These are phyloP conservation scores for Theileria orientalis DNA, from an alignment of 169 alveolate genomes.

Conservation along the genomic window DNA sequence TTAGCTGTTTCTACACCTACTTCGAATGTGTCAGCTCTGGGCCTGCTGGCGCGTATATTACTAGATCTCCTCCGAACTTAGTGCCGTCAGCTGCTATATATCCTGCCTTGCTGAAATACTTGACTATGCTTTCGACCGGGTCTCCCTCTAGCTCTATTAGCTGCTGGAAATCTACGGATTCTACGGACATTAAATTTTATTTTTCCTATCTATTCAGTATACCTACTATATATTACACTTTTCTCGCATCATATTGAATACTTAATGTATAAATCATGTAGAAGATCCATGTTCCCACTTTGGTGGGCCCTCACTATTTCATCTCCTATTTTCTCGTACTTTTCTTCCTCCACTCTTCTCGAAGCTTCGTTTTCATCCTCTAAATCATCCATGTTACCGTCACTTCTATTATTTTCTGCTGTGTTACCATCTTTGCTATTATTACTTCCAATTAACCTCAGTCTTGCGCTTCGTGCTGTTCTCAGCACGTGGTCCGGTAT, in stretches of 20 bases:
- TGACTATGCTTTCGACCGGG: background rate
- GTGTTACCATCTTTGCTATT: too few relatives aligned
- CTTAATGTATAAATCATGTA: slow-evolving; percentile 17
- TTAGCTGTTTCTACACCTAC: too few relatives aligned
- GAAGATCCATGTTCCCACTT: background rate
- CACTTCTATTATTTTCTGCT: too few relatives aligned
- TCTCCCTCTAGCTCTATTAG: slow-evolving; percentile 16
- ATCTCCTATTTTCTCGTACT: background rate
- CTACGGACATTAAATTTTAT: too few relatives aligned
- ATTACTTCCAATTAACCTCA: slow-evolving; percentile 1
- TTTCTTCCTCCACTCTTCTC: background rate
- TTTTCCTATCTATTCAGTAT: too few relatives aligned
- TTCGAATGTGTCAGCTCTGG: slow-evolving; percentile 43
- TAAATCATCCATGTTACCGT: too few relatives aligned
- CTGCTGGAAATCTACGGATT: too few relatives aligned
- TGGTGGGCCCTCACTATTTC: slow-evolving; percentile 12
- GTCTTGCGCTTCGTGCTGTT: slow-evolving; percentile 20
- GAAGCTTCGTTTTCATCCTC: background rate
- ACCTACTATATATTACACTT: too few relatives aligned
- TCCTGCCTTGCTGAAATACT: slow-evolving; percentile 16
- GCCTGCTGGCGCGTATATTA: slow-evolving; percentile 42
- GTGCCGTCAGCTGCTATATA: slow-evolving; percentile 20
- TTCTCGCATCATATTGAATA: too few relatives aligned
- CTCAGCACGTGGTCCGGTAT: slow-evolving; percentile 78
- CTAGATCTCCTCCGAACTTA: slow-evolving; percentile 49